Evolutionary conservation across 331 rosid species (phyloP).

Genomic region (Stylosanthes scabra): DNA sequence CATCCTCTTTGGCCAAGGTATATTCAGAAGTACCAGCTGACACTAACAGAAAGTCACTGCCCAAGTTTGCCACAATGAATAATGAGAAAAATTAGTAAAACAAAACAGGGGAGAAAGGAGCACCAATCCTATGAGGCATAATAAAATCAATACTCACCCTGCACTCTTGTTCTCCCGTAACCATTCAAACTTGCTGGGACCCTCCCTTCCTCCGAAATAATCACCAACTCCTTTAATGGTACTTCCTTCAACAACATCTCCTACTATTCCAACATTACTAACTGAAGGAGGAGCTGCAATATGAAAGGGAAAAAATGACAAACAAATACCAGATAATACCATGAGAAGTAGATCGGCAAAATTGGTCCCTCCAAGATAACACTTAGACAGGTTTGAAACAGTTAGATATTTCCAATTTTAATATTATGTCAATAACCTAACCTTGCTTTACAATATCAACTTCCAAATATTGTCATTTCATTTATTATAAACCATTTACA

Average conservation of each 20-base stretch:
- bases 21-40: constrained; percentile 88
- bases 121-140: constrained; percentile 1
- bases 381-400: background rate
- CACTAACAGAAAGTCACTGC: constrained; percentile 67
- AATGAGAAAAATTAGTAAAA: constrained; percentile 27
- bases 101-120: background rate
- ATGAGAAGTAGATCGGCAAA: background rate
- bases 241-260: constrained; percentile 87
- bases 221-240: constrained; percentile 87
- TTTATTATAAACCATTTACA: background rate
- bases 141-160: constrained; percentile 66
- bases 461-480: constrained; percentile 2
- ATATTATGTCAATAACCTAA: background rate
- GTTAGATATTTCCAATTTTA: constrained; percentile 2
- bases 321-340: constrained; percentile 37
- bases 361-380: background rate
- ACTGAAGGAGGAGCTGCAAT: constrained; percentile 93
- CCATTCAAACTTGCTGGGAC: constrained; percentile 99
- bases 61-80: constrained; percentile 35
- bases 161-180: constrained; percentile 65
- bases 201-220: constrained; percentile 99
- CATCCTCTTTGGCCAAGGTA: constrained; percentile 87
- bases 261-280: constrained; percentile 74
- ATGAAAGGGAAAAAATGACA: constrained; percentile 29
- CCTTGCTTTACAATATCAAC: background rate